Evolutionary conservation across 2,329 filamentous ascomycete genomes (phyloP), one percentile per base, ranked within the genome.

Genomic region (Keithomyces neogunnii): DNA sequence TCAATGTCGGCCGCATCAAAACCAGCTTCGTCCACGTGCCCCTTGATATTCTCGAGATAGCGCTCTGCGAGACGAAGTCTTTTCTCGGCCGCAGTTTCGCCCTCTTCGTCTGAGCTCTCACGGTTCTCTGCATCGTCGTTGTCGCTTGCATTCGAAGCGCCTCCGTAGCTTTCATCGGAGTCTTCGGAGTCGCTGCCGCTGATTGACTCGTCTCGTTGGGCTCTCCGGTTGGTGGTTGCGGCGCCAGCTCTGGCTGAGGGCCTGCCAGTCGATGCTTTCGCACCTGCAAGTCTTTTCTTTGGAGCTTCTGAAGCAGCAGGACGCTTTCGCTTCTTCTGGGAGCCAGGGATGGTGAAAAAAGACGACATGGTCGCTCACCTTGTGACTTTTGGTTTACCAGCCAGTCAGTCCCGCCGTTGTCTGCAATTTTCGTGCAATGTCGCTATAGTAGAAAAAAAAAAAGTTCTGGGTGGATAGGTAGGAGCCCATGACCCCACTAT

Each of bases 1-100:
- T 97, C 93, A 53, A 99, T 88, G 49, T 97, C 89, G 60, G 86
- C 90, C 6, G 93, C 93, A 69, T 99, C 90, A 63, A 97, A 99
- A 39, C 90, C 93, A 45, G 63, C 60, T 57, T 89, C 86, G 60
- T 95, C 86, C 52, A 89, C 84, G 59, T 96, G 87, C 62, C 87
- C 80, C 62, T 86, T 83, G 55, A 96, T 84, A 65, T 95, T 96
- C 50, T 96, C 86, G 50, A 99, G 79, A 67, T 99, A 97, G 62
- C 88, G 84, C 71, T 97, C 89, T 32, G 93, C 93, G 31, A 99
- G 78, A 57, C 89, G 83, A 62, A 96, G 71, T 60, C 93, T 80
- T 67, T 89, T 85, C 65, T 96, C 90, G 36, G 89, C 91, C 1
- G 87, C 90, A 28, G 93, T 97, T 73, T 97, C 92, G 56, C 81